Percentiles rank a stretch among this genome's conserved stretches.
phyloP scores from a whole-genome alignment of 2,329 filamentous ascomycete species.

The Atkinsonella hypoxylon region DNA sequence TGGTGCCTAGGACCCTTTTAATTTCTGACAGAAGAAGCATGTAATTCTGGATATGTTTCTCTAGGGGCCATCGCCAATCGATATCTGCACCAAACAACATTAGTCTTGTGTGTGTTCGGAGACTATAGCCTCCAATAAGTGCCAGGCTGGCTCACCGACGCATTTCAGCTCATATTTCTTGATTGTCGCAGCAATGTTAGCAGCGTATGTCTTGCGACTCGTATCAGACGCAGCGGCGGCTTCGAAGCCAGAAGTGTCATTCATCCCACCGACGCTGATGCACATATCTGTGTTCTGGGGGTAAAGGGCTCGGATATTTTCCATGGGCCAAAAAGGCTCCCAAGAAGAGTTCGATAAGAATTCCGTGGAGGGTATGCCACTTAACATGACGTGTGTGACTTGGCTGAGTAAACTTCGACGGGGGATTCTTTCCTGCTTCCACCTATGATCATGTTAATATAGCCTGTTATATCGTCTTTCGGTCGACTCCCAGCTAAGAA shows the following conservation, averaged over 20 bases:
- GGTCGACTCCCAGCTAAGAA: too few species aligned
- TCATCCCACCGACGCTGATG: constrained; percentile 56
- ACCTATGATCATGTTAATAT: background rate
- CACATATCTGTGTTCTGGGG: constrained; percentile 42
- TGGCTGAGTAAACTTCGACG: constrained; percentile 23
- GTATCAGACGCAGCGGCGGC: constrained; percentile 33
- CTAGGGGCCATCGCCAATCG: constrained; percentile 53
- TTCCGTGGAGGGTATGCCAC: constrained; percentile 37
- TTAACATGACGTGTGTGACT: constrained; percentile 43
- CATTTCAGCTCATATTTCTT: constrained; percentile 47
- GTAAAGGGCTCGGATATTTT: constrained; percentile 40
- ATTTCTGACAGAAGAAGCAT: constrained; percentile 48
- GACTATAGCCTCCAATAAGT: background rate
- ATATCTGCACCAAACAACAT: constrained; percentile 33
- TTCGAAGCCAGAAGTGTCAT: constrained; percentile 45
- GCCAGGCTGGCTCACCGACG: constrained; percentile 28
- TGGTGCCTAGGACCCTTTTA: constrained; percentile 44
- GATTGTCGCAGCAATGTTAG: constrained; percentile 43
- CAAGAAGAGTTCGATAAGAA: constrained; percentile 35
- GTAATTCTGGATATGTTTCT: constrained; percentile 55
- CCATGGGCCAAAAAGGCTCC: constrained; percentile 40
- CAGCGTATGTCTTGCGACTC: constrained; percentile 39
- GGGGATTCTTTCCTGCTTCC: background rate
- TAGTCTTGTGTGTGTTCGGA: background rate
- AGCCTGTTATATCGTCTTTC: too few species aligned